phyloP scores from a whole-genome alignment of 345 rosid genomes.

The Erucastrum elatum region DNA sequence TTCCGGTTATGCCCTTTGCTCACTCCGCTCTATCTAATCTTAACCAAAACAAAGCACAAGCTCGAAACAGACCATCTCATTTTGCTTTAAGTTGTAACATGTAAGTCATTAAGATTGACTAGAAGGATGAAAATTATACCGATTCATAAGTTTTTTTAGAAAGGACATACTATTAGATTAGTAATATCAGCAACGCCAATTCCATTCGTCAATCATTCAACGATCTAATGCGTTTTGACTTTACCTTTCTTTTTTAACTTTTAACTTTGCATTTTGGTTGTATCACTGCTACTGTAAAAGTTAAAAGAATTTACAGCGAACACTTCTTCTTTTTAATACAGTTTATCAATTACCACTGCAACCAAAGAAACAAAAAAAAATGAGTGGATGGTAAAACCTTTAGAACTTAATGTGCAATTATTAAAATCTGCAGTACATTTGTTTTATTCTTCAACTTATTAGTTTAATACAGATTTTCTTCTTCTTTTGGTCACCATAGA shows the following conservation, averaged over 20 bases:
- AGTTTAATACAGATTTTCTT: no score
- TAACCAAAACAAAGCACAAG: constrained; percentile 22
- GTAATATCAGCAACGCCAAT: not conserved
- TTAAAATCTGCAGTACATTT: not conserved
- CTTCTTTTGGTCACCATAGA: no score
- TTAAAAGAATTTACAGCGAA: not conserved
- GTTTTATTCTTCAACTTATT: not conserved
- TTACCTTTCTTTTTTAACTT: not conserved
- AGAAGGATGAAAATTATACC: no score
- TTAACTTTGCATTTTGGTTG: no score
- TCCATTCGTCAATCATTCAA: not conserved
- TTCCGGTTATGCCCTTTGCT: constrained; percentile 65
- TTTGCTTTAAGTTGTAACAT: constrained; percentile 3
- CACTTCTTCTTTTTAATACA: not conserved
- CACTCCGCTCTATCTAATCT: constrained; percentile 41
- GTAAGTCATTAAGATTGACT: no score
- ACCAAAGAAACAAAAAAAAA: not conserved
- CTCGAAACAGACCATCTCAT: not conserved
- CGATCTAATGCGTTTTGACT: not conserved
- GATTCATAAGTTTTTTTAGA: no score
- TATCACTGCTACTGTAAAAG: not conserved
- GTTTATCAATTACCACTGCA: not conserved
- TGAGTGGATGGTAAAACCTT: not conserved
- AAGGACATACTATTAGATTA: not conserved
- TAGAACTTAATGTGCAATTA: not conserved